Evolutionary conservation across 495 filamentous ascomycete species (phyloP), one percentile per base, ranked within the genome.

Genomic region (Penicillium macrosclerotiorum): DNA sequence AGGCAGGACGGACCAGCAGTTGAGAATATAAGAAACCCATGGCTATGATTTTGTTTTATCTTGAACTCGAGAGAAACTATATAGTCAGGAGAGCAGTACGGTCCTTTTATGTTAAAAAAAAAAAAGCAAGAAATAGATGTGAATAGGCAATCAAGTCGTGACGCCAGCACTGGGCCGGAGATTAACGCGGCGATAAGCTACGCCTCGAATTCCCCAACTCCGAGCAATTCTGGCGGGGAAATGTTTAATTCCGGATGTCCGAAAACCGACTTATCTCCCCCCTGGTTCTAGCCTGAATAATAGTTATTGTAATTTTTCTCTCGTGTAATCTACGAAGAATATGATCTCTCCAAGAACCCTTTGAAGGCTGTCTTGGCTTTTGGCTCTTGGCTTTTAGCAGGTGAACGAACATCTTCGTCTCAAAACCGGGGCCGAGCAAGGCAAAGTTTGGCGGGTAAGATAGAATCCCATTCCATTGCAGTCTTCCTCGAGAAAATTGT

Each of bases 21-120:
- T 81, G 78, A 3, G 58, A 58, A 50, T 74, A 69, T 31, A 79
- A 9, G 51, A 79, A 71, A 8, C 37, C 44, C 40, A 52, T 52
- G 25, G 18, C n/a, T 42, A 29, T 26, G 24, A n/a, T 32, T 41
- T 6, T 30, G 25, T 5, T 5, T 5, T 11, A 27, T 11, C 5
- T 5, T 27, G 11, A 5, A 27, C 25, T 11, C 5, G 11, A 5
- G 25, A 27, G 25, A 27, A 27, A 5, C 25, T 11, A 11, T n/a
- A n/a, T n/a, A n/a, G n/a, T n/a, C n/a, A n/a, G 25, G 25, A 27
- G 25, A 11, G 5, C 25, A 5, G 11, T 11, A 5, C 5, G 25
- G 25, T 27, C 25, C 25, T 27, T 27, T 27, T 27, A 27, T 27
- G 11, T 11, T 11, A 27, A 5, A 5, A 11, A 11, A 11, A 27